These are phyloP conservation scores for Cryptosporidium ryanae DNA, from an alignment of 169 alveolate genomes.

Conservation along the genomic window DNA sequence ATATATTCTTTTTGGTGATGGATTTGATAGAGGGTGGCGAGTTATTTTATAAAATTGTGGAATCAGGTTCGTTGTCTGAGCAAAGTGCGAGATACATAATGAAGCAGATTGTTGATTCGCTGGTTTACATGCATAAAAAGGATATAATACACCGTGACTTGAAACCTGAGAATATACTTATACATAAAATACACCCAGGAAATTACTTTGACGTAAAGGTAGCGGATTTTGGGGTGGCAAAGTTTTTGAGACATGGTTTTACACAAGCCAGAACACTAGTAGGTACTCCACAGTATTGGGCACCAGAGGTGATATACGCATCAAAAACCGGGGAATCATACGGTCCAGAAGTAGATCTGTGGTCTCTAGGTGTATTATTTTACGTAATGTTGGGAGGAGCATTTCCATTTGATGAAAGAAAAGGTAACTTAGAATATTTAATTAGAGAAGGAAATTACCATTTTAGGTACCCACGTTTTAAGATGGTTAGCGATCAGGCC, in stretches of 20 bases:
- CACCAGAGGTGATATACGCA: constrained; percentile 76
- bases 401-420: constrained; percentile 72
- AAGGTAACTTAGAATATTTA: constrained; percentile 55
- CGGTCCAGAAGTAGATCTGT: constrained; percentile 76
- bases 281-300: constrained; percentile 83
- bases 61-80: constrained; percentile 81
- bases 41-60: constrained; percentile 87
- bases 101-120: constrained; percentile 82
- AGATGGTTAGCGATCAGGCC: constrained; percentile 60
- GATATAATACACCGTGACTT: constrained; percentile 90
- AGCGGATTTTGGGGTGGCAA: constrained; percentile 82
- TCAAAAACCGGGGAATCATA: constrained; percentile 61
- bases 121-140: constrained; percentile 83
- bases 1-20: constrained; percentile 84
- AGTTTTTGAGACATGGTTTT: constrained; percentile 58
- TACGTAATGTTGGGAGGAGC: constrained; percentile 77
- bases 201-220: constrained; percentile 75
- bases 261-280: constrained; percentile 78
- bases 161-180: constrained; percentile 92
- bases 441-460: constrained; percentile 69
- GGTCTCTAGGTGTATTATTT: constrained; percentile 76
- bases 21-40: constrained; percentile 93
- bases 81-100: constrained; percentile 82
- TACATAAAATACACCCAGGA: constrained; percentile 80
- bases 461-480: constrained; percentile 75